Evolutionary conservation across 331 rosid genomes (phyloP), one percentile per base, ranked within the genome.

Genomic region (Prunus yedoensis): DNA sequence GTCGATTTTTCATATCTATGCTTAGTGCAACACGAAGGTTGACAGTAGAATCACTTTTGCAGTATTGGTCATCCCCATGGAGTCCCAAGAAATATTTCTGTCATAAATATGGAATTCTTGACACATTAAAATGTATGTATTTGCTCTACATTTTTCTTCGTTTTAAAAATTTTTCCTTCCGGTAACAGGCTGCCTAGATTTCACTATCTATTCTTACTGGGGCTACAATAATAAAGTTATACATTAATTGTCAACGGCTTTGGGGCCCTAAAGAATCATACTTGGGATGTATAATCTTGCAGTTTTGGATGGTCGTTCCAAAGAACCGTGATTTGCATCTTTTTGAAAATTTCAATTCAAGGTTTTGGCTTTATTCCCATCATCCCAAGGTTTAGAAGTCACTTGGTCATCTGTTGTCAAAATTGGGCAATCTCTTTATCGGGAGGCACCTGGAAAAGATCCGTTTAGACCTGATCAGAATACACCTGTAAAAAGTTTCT

Each of bases 391-490:
- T 75, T 84, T 92, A 80, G 97, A 95, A 79, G 90, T 95, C 77
- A 90, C 85, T 50, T 92, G 99, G 97, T 95, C 99, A 49, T 95
- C 99, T 2, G 97, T 95, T 21, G 99, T 95, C 80, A 95, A 95
- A 83, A 92, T 95, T 38, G 96, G 90, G 21, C 98, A 95, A 84
- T 95, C 97, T 80, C 87, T n/a, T n/a, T 95, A 95, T 77, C 91
- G 96, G 0, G 99, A 95, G 86, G 98, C 85, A 76, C 97, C 97
- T 65, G 97, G 99, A 28, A 95, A 89, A 88, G 99, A 95, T 85
- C 97, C 97, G 18, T 95, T 89, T 75, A 88, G 97, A 79, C 97
- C 99, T 2, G 94, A 92, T 84, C 97, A 95, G 74, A 95, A 85
- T 88, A 92, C 98, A 17, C 98, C 98, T 1, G 84, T 88, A 80